Evolutionary conservation across 495 filamentous ascomycete species (phyloP), one percentile per base, ranked within the genome.

Genomic region (Chaetomidium leptoderma): DNA sequence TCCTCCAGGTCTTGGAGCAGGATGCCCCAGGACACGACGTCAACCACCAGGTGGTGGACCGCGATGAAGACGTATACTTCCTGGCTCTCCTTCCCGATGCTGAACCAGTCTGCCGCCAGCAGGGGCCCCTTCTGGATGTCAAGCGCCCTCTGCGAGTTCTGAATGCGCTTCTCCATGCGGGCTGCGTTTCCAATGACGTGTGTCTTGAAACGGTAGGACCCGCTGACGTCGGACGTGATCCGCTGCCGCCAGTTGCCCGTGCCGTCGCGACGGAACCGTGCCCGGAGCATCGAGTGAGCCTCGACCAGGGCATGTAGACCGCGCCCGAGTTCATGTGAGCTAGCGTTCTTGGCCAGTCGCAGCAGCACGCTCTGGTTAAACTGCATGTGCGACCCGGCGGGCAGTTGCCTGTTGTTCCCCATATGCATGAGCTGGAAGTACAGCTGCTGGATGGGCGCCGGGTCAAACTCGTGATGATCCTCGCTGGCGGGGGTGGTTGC

Each of bases 241-340:
- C 46, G 80, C 50, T 70, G 68, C 6, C 57, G 60, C 68, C 68
- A 66, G 23, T 43, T 49, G 0, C 48, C 46, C 0, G 54, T 56
- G 30, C 55, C 59, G 14, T 55, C 45, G 6, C 65, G 61, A 5
- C 64, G 61, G 60, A 84, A 85, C 5, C 83, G 74, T 10, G 80
- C 78, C 3, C 83, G 76, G 8, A 88, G 76, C 84, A 88, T 86
- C 0, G 83, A 80, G 58, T 88, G 85, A 0, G 75, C 74, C 62
- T 0, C 84, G 47, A 2, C 67, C 61, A 4, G 57, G 14, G 16
- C 29, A 13, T 17, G 8, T 0, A 37, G 29, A 6, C 79, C 59
- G 0, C 51, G 45, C 33, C 68, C 68, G 37, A 71, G 35, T 7
- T 40, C 42, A 2, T 16, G 6, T 7, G 40, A 40, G 35, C 27